These are phyloP conservation scores for Chlorella vulgaris DNA, from an alignment of 139 green algal genomes.

Conservation along the genomic window DNA sequence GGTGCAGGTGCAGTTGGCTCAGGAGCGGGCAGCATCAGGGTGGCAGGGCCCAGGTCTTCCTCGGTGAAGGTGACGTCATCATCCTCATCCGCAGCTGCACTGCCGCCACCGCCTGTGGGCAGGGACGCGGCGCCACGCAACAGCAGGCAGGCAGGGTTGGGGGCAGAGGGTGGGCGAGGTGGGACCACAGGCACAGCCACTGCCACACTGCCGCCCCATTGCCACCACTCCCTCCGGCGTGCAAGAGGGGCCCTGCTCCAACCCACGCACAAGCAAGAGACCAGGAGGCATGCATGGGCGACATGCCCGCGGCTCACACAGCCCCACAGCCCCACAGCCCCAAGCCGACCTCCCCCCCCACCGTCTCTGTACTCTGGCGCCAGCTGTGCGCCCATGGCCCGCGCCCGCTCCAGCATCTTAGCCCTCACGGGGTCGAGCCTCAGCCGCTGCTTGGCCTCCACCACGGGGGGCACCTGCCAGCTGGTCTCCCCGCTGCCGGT, in stretches of 20 bases:
- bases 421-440: slow-evolving; percentile 41
- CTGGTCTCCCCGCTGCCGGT: slow-evolving; percentile 49
- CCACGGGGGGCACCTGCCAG: slow-evolving; percentile 55
- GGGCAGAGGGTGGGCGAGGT: too few species aligned
- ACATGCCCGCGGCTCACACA: not conserved
- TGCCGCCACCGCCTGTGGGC: not conserved
- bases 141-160: too few species aligned
- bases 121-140: too few species aligned
- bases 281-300: not conserved
- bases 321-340: not conserved
- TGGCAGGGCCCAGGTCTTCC: slow-evolving; percentile 39
- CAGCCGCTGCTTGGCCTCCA: slow-evolving; percentile 2
- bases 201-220: too few species aligned
- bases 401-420: slow-evolving; percentile 46
- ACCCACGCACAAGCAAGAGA: too few species aligned
- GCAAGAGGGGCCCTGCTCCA: too few species aligned
- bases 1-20: not conserved
- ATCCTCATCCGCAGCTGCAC: slow-evolving; percentile 4
- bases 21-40: too few species aligned
- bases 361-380: slow-evolving; percentile 38
- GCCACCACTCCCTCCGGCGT: too few species aligned
- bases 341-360: not conserved
- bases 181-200: too few species aligned
- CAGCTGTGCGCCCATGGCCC: slow-evolving; percentile 41
- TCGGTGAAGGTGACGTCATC: slow-evolving; percentile 55